phyloP scores from a whole-genome alignment of 2,329 filamentous ascomycete species.

The Talaromyces albobiverticillius region DNA sequence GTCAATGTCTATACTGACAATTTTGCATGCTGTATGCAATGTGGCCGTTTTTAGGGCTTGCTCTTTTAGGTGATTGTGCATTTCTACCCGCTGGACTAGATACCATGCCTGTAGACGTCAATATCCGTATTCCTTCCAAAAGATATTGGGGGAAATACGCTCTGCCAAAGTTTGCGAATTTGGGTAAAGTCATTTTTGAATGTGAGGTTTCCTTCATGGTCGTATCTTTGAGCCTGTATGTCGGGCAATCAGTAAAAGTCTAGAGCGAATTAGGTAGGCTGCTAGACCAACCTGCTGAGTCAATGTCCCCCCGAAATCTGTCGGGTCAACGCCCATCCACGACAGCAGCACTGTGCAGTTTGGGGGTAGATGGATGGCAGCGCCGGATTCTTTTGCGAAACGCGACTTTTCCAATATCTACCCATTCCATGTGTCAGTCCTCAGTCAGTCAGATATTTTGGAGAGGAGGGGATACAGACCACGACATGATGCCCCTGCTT shows the following conservation, averaged over 20 bases:
- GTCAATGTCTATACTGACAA: conserved; percentile 17
- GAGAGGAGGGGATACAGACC: conserved; percentile 23
- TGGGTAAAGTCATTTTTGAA: neutral
- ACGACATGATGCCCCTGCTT: conserved; percentile 32
- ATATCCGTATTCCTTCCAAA: neutral
- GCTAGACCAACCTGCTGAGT: conserved; percentile 19
- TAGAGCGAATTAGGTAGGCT: neutral
- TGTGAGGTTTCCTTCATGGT: neutral
- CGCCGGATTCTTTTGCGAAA: conserved; percentile 25
- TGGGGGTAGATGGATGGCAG: conserved; percentile 25
- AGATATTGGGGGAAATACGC: neutral
- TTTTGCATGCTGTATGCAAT: conserved; percentile 22
- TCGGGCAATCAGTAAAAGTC: no score
- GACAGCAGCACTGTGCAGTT: conserved; percentile 26
- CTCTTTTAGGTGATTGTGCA: conserved; percentile 37
- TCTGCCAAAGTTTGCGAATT: neutral
- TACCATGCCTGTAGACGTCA: conserved; percentile 24
- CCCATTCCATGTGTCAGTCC: neutral
- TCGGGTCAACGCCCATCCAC: conserved; percentile 23
- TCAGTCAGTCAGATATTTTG: no score
- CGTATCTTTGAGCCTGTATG: neutral
- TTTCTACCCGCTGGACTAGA: conserved; percentile 41
- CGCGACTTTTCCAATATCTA: conserved; percentile 29
- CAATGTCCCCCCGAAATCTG: conserved; percentile 23
- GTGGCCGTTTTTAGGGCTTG: conserved; percentile 26